Evolutionary conservation across 1,284 basidiomycete species (phyloP), one percentile per base, ranked within the genome.

Genomic region (Cutaneotrichosporon dermatis): DNA sequence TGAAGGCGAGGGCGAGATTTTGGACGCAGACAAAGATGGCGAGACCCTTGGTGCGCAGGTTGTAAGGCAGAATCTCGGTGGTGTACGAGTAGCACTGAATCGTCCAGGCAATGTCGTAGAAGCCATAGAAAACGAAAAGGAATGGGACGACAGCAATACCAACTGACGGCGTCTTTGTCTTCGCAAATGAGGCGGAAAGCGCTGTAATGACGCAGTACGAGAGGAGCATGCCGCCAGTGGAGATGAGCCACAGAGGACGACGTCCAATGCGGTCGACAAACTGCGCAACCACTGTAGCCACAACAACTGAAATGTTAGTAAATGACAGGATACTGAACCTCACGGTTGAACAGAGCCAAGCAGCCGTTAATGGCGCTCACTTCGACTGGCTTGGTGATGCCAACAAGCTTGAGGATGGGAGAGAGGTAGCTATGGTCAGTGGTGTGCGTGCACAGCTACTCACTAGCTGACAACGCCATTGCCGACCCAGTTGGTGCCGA

Each of bases 31-130:
- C 40, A 41, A 55, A 59, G 51, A 70, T 60, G 5, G 66, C 64
- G 12, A 68, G 57, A n/a, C 66, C 67, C 49, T 67, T 68, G 36
- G 60, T 64, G 10, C 68, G 65, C 8, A 67, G 56, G 12, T 55
- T 55, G 55, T 59, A 68, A 0, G 65, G 65, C 41, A 68, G 54
- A 39, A 70, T 66, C 52, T 70, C 68, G 49, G 64, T 60, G 2
- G 63, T 57, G 55, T 68, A 89, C 0, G 84, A 83, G 51, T 88
- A 84, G 59, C 88, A 85, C 15, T 55, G 49, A 12, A 48, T 40
- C n/a, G 55, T 57, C 52, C 51, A 60, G 11, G 61, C 60, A 34
- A 64, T 54, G 56, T 59, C 58, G 57, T 66, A 66, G 50, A 60
- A 57, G 10, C 68, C 60, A 25, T 50, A 59, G 46, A 61, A 66